A percentile compares a stretch with the other conserved stretches of the same genome.
Conservation (phyloP, 2,329 filamentous ascomycete species). For the Penicillium sp. region DNA sequence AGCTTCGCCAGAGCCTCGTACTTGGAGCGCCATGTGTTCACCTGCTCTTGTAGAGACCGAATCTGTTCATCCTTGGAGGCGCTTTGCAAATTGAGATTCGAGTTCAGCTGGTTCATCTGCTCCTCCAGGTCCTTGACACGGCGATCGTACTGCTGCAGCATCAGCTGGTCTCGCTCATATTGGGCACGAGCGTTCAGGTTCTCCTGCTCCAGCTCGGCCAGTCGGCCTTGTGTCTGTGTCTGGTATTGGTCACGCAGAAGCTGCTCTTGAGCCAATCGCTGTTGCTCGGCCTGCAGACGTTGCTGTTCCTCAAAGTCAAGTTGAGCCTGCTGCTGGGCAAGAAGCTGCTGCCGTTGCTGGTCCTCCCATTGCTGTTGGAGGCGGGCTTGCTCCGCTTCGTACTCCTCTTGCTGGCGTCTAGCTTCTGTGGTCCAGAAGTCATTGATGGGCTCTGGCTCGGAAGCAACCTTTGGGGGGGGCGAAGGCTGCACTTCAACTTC, state of each 20-base stretch:
- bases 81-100: slow-evolving; percentile 80
- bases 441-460: slow-evolving; percentile 87
- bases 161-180: slow-evolving; percentile 94
- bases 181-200: slow-evolving; percentile 92
- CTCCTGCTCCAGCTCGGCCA: slow-evolving; percentile 92
- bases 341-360: slow-evolving; percentile 74
- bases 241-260: slow-evolving; percentile 83
- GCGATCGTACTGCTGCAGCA: slow-evolving; percentile 95
- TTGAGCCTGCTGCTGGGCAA: slow-evolving; percentile 80
- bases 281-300: slow-evolving; percentile 79
- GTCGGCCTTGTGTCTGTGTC: slow-evolving; percentile 90
- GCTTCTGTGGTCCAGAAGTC: slow-evolving; percentile 98
- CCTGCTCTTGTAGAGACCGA: slow-evolving; percentile 85
- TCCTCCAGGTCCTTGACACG: slow-evolving; percentile 89
- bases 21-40: slow-evolving; percentile 96
- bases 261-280: slow-evolving; percentile 85
- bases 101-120: slow-evolving; percentile 77
- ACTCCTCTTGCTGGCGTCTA: slow-evolving; percentile 86
- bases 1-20: slow-evolving; percentile 96
- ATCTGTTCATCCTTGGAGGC: slow-evolving; percentile 93
- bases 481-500: slow-evolving; percentile 69
- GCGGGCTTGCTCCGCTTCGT: slow-evolving; percentile 87
- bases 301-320: slow-evolving; percentile 97
- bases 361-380: slow-evolving; percentile 83
- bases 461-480: slow-evolving; percentile 63